Evolutionary conservation across 2,329 filamentous ascomycete genomes (phyloP), one percentile per base, ranked within the genome.

Genomic region (Tolypocladium tropicale): DNA sequence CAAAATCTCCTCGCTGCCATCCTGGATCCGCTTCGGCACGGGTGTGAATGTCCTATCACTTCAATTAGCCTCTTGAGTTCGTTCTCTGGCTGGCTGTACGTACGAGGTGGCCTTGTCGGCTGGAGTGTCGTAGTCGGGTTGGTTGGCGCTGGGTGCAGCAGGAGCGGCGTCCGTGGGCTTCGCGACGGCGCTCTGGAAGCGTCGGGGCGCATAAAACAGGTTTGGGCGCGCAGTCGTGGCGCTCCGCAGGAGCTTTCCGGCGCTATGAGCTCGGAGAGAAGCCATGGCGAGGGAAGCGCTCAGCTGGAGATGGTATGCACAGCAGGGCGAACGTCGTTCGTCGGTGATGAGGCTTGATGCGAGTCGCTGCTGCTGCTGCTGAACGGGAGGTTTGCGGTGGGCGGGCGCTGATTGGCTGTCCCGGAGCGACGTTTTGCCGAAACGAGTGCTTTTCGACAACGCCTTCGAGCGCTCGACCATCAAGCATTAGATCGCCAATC

Each of bases 21-120:
- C 87, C 82, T 96, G 90, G 58, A 96, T 81, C 62, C 85, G 82
- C 77, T 89, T 92, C 57, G 94, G 93, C 25, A 96, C 85, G 23
- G 93, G 94, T 1, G 93, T 96, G 74, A 90, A 99, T 68, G 84
- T 85, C 58, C 93, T 96, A 68, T 51, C 18, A 33, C 21, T 7
- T 1, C 11, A 18, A 25, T 52, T 54, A 41, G 52, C 49, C 33
- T 23, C 28, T 6, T 4, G 2, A 25, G 5, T 30, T n/a, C 7
- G 3, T n/a, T 6, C 16, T 4, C 18, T 21, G 28, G 18, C 6
- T 36, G 16, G 34, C 33, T 57, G 14, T 11, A 25, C 72, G 64
- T 82, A 96, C 92, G 92, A 96, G 62, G 90, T 95, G 60, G 89
- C 89, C 74, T 91, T 92, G 74, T 97, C 93, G 65, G 89, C 80